Base-by-base conservation (phyloP, 768 basidiomycete genomes). In the Exsudoporus frostii region DNA sequence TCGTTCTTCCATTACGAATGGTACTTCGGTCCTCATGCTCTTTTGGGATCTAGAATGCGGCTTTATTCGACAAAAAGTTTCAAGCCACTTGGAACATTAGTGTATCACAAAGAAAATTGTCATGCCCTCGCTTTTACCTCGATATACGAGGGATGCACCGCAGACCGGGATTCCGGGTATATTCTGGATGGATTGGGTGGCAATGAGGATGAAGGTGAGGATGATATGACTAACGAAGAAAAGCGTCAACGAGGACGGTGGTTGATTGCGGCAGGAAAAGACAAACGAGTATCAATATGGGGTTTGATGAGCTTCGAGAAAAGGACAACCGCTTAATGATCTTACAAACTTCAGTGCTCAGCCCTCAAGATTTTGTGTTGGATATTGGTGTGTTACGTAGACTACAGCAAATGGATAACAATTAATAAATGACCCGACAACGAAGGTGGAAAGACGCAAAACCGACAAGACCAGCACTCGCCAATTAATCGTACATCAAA, bases 1-100 rank as follows among this genome's bases (percentile, higher is more conserved):
- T 39, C 14, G 15, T 25, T n/a, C 22, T 41, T 52, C 27, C 29
- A 14, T 38, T n/a, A 14, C 36, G 3, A 42, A 22, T 25, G 20
- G 38, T 38, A 25, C 50, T 11, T 10, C n/a, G 9, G 24, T 45
- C 19, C 50, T 42, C n/a, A 39, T 50, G 4, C 9, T 39, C 15
- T 17, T 34, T 34, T 40, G 22, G 29, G 6, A 15, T 34, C 2
- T 63, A 97, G 92, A 53, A 76, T 95, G 17, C 84, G 92, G 0
- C 73, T 98, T 8, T 93, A 88, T 70, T 88, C 92, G 0, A 85
- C 90, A 3, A 86, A 84, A 58, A 78, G 81, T 5, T 78, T 93
- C 68, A 94, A 91, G 59, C 71, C 88, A 0, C 84, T 99, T 7
- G 96, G 96, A 6, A 88, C 86, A 5, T 76, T 98, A 7, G 74